Base-by-base conservation (phyloP, 2,329 filamentous ascomycete species). In the Epichloe elymi region DNA sequence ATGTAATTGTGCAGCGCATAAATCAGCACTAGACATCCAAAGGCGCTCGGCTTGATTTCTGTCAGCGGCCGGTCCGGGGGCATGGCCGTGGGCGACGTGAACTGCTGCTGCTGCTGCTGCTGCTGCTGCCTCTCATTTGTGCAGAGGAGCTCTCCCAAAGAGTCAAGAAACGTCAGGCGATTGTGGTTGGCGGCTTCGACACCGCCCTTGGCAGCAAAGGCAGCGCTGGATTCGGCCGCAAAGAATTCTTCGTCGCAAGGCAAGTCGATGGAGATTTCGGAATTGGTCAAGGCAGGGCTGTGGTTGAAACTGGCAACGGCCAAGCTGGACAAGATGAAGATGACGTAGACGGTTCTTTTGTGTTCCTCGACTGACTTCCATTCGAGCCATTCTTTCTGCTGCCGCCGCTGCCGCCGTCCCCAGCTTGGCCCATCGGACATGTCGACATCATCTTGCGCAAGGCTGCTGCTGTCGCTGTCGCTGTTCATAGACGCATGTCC, bases 1-100 rank as follows among this genome's bases (percentile, higher is more conserved):
- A 97, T 96, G 66, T 95, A 96, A 59, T 96, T 96, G 69, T 97
- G 93, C 23, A 97, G 74, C 3, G 93, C 90, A 63, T 95, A 91
- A 64, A 97, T 96, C 55, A 98, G 71, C 5, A 96, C 78, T 33
- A 96, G 74, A 63, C 89, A 95, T 8, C 91, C 93, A 64, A 95
- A 95, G 0, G 89, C 90, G 68, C 91, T 96, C 0, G 89, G 88
- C 57, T 79, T 81, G 46, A 93, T 73, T 36, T 88, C 82, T 49
- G 74, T 81, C 56, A 77, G 72, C 1, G 76, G 69, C 1, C 76
- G 61, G 8, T 82, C 77, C 19, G 47, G 20, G 42, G 41, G 60
- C 37, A 35, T 48, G 5, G 35, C 38, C 19, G 20, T 23, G 17
- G 50, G 26, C 7, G 40, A 51, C 5, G 40, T 33, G 45, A 48